Evolutionary conservation across 1,284 basidiomycete genomes (phyloP), one percentile per base, ranked within the genome.

Genomic region (Mycena citricolor): DNA sequence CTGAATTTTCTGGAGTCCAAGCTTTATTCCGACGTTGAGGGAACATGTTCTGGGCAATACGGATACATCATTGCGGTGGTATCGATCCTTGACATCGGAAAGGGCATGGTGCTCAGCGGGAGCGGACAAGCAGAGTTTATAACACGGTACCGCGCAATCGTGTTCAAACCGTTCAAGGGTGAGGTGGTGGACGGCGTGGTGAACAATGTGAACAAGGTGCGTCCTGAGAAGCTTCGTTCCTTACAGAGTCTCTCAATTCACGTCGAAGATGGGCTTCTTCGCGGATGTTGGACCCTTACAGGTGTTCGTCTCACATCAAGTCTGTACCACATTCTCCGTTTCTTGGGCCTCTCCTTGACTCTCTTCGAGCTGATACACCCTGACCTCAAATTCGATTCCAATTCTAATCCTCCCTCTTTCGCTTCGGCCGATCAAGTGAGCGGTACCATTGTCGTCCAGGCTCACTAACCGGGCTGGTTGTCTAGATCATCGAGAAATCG

Each of bases 1-100:
- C 79, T 91, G 48, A 87, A 90, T 54, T 97, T 92, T 68, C 81
- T 99, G 47, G 84, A 92, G 62, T 86, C 86, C 44, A 97, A 97
- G 67, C 79, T 99, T 19, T 93, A 94, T 62, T 83, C 91, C 16
- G 94, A 98, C 64, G 94, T 98, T 47, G 95, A 99, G 66, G 95
- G 95, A 26, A 97, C 94, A 38, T 98, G 95, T 62, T 92, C 90
- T 29, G 95, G 95, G 40, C 85, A 90, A 59, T 91, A 94, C 56
- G 94, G 94, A 50, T 99, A 97, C 70, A 97, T 99, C 69, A 95
- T 99, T 61, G 90, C 94, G 21, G 95, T 99, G 29, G 84, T 97
- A 23, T 85, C 83, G 25, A 90, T 94, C 56, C 73, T 88, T 39
- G 90, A 94, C 59, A 91, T 92, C 43, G 91, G 91, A 21, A 86